Base-by-base conservation (phyloP, 164 flowering plant genomes). In the Protea cynaroides region DNA sequence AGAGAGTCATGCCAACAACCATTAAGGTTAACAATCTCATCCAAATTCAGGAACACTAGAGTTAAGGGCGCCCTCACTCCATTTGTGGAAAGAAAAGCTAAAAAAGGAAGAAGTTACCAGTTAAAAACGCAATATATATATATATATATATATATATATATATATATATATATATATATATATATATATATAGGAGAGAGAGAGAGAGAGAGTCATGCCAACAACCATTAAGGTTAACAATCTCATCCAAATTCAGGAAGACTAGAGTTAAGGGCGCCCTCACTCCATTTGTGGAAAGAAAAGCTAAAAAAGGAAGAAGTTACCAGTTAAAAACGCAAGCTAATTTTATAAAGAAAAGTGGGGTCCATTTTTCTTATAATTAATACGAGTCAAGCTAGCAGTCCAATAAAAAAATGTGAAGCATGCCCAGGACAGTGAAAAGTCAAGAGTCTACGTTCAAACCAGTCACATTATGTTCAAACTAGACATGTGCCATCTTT, bases 401-500 rank as follows among this genome's bases (percentile, higher is more conserved):
- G 56, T 47, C 56, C 66, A 11, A 21, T 29, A 36, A n/a, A n/a
- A n/a, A 0, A 50, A 36, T 40, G 49, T 63, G 66, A 53, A 24
- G 34, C 21, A 37, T 34, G 58, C 21, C 17, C 7, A 49, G 17
- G 17, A 49, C 1, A 2, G 15, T 12, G 6, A 15, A 49, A 7
- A 7, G 67, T 64, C 67, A 64, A 55, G 1, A 54, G 38, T 58
- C 46, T 22, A 58, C 9, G n/a, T n/a, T n/a, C n/a, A n/a, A n/a
- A n/a, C n/a, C n/a, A n/a, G n/a, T n/a, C n/a, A n/a, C n/a, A n/a
- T n/a, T n/a, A n/a, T 46, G 51, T 65, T 56, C 68, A 56, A 44
- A 19, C 22, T 10, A 2, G 56, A 1, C 15, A 25, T 52, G 62
- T 46, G 57, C 57, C 44, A 25, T 6, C 62, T 56, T 50, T 25